Base-by-base conservation (phyloP, 345 rosid genomes). In the Brassica cretica region DNA sequence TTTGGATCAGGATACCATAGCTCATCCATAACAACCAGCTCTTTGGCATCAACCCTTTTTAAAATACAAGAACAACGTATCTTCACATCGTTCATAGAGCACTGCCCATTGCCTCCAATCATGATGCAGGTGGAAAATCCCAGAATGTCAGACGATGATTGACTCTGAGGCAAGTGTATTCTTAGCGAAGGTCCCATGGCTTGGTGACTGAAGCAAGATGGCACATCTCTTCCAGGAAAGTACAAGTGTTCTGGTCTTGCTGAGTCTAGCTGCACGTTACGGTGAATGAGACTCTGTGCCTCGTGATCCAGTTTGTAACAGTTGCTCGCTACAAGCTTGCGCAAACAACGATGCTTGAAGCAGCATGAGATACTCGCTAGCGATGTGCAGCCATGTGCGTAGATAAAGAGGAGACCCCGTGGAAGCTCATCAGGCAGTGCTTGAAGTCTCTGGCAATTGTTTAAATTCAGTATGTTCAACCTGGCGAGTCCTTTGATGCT, bases 371-470 rank as follows among this genome's bases (percentile, higher is more conserved):
- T 79, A 68, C 60, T 73, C 59, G 16, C 77, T 58, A 84, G 24
- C 2, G 84, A 70, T 21, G 64, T 46, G 66, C 87, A 82, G 67
- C 62, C 55, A 49, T 79, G 75, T 29, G 61, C 24, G 35, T 46
- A 46, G 41, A 79, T 18, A 24, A 21, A 18, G 55, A 18, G 7
- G 21, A 78, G 59, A n/a, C 70, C 5, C 9, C 53, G 49, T 55
- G 83, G 87, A 73, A 80, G 83, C 59, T 80, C 83, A 41, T 64
- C 76, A 1, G 79, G 83, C 71, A 86, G 27, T 18, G 76, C 74
- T 64, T 44, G 75, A 55, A 86, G 87, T 66, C 65, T 64, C 76
- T 24, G 72, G 62, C 85, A 86, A 16, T 63, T 66, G 60, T 44
- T 41, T 18, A 86, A 9, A 11, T 37, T 0, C 14, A 84, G 78